Conservation (phyloP, 805 yeast genomes). For the Brettanomyces custersianus region DNA sequence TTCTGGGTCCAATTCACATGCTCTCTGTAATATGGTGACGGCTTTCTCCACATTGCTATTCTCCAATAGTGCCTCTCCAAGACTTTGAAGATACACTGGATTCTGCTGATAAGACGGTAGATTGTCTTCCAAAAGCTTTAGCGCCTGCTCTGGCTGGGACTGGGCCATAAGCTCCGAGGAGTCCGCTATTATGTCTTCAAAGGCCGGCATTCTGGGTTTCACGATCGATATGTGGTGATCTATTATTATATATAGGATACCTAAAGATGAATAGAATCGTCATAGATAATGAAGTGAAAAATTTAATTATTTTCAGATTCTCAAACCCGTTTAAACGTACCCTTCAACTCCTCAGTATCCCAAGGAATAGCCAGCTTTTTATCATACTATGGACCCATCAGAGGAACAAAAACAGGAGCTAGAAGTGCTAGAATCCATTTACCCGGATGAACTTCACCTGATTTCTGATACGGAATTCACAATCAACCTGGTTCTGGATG, state of each 20-base stretch:
- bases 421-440: slow-evolving; percentile 82
- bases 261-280: too few species aligned
- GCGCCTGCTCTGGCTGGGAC: slow-evolving; percentile 46
- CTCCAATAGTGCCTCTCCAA: slow-evolving; percentile 77
- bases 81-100: slow-evolving; percentile 40
- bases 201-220: slow-evolving; percentile 5
- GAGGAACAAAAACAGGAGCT: slow-evolving; percentile 88
- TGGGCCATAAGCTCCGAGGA: slow-evolving; percentile 38
- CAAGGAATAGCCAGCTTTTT: too few species aligned
- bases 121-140: slow-evolving; percentile 36
- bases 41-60: slow-evolving; percentile 74
- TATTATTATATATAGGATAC: too few species aligned
- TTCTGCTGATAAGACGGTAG: slow-evolving; percentile 28
- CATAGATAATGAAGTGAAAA: too few species aligned
- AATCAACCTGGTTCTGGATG: slow-evolving; percentile 57
- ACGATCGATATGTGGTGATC: too few species aligned
- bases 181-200: slow-evolving; percentile 16
- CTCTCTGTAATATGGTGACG: slow-evolving; percentile 45
- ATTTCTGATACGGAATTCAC: slow-evolving; percentile 41
- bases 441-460: slow-evolving; percentile 78
- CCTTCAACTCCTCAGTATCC: too few species aligned
- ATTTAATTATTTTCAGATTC: too few species aligned
- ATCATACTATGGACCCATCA: slow-evolving; percentile 21
- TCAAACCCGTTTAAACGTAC: too few species aligned
- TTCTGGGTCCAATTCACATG: slow-evolving; percentile 61